These are phyloP conservation scores for Cercospora brassicicola DNA, from an alignment of 2,329 filamentous ascomycete species.

Conservation along the genomic window DNA sequence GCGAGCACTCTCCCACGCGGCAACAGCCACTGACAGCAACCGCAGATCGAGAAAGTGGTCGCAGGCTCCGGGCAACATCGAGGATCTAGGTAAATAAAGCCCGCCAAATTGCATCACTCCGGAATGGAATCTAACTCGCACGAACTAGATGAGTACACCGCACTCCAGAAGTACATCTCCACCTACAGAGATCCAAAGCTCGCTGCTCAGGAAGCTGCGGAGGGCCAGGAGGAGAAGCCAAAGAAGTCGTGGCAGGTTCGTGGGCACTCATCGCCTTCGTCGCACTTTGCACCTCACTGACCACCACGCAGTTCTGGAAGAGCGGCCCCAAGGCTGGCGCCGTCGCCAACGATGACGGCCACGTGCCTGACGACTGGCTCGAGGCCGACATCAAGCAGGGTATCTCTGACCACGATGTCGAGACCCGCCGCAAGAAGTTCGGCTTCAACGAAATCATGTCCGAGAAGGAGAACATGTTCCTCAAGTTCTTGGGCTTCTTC, in stretches of 20 bases:
- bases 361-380: conserved; percentile 66
- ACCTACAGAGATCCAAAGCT: conserved; percentile 63
- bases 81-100: conserved; percentile 42
- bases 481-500: conserved; percentile 76
- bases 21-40: conserved; percentile 23
- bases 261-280: conserved; percentile 9
- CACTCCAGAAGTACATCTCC: conserved; percentile 66
- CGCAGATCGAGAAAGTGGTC: conserved; percentile 43
- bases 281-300: conserved; percentile 19
- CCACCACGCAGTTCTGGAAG: conserved; percentile 53
- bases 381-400: conserved; percentile 66
- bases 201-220: conserved; percentile 46
- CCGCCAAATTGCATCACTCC: conserved; percentile 5
- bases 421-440: conserved; percentile 63
- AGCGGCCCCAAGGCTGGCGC: conserved; percentile 36
- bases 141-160: conserved; percentile 61
- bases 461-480: conserved; percentile 73
- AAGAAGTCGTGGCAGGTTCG: conserved; percentile 55
- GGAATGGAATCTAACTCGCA: conserved; percentile 27
- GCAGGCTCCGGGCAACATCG: conserved; percentile 43
- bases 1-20: neutral
- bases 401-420: conserved; percentile 61
- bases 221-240: conserved; percentile 49
- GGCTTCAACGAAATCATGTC: conserved; percentile 72
- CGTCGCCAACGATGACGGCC: conserved; percentile 40